Conservation (phyloP, 164 flowering plant genomes). For the Magnolia officinalis region DNA sequence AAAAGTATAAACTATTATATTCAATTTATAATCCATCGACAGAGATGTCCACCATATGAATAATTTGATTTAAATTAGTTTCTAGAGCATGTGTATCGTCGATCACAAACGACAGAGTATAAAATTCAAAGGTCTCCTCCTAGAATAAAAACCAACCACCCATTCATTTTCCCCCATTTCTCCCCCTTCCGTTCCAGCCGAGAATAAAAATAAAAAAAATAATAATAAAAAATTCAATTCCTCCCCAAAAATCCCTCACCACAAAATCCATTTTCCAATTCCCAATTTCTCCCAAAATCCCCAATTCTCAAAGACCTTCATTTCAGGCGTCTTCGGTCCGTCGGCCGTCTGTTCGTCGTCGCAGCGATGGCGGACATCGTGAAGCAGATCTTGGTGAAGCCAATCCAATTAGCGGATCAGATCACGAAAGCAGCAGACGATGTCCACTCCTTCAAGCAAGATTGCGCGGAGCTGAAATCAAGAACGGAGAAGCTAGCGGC, state of each 20-base stretch:
- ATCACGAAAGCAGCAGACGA: constrained; percentile 61
- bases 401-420: constrained; percentile 71
- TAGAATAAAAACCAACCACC: neutral
- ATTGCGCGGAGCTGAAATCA: constrained; percentile 61
- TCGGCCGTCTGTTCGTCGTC: neutral
- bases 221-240: neutral
- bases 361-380: constrained; percentile 59
- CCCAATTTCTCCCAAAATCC: neutral
- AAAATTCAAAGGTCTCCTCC: neutral
- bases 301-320: neutral
- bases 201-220: neutral
- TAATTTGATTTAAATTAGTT: too few species aligned
- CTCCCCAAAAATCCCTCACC: neutral
- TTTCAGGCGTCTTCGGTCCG: neutral
- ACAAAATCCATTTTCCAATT: neutral
- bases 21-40: too few species aligned
- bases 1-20: too few species aligned
- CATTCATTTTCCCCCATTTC: neutral
- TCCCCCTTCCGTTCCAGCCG: neutral
- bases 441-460: constrained; percentile 44
- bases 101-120: neutral
- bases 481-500: constrained; percentile 66
- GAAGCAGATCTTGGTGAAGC: constrained; percentile 59
- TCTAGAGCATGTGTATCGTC: neutral
- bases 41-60: too few species aligned